phyloP scores from a whole-genome alignment of 2,329 filamentous ascomycete species.

The Apiospora pterosperma region DNA sequence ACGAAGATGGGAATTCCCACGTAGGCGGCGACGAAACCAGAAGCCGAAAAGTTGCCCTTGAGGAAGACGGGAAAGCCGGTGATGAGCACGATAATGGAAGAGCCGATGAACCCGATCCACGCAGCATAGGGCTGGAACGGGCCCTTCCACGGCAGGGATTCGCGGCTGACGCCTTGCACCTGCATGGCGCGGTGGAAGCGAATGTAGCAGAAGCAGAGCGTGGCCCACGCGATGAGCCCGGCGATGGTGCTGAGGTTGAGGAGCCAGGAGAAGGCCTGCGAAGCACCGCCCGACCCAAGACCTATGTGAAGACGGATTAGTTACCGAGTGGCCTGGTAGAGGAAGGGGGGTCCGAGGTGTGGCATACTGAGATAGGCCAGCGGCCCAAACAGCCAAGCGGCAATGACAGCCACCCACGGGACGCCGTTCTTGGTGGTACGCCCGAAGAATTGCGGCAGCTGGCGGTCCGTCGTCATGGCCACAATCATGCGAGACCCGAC shows the following conservation, averaged over 20 bases:
- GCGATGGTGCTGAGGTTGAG: slow-evolving; percentile 10
- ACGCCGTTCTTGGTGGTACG: slow-evolving; percentile 35
- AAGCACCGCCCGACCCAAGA: slow-evolving; percentile 11
- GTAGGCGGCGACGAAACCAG: slow-evolving; percentile 35
- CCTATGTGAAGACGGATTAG: not conserved
- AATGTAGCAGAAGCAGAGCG: slow-evolving; percentile 12
- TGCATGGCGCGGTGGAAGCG: slow-evolving; percentile 10
- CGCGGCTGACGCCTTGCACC: slow-evolving; percentile 8
- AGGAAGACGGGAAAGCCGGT: slow-evolving; percentile 26
- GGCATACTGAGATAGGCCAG: slow-evolving; percentile 40
- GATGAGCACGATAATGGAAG: slow-evolving; percentile 19
- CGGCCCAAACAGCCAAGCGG: slow-evolving; percentile 34
- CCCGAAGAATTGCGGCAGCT: slow-evolving; percentile 32
- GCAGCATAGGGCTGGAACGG: slow-evolving; percentile 12
- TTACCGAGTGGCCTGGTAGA: not conserved
- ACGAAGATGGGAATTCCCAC: slow-evolving; percentile 38
- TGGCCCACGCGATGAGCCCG: slow-evolving; percentile 12
- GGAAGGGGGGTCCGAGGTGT: not conserved
- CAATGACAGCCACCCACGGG: slow-evolving; percentile 39
- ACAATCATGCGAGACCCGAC: slow-evolving; percentile 24
- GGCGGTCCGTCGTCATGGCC: slow-evolving; percentile 13
- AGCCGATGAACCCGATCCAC: slow-evolving; percentile 13
- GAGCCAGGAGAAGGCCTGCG: slow-evolving; percentile 18
- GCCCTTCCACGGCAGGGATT: slow-evolving; percentile 8
- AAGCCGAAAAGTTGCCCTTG: slow-evolving; percentile 16